Conservation (phyloP, 352 stramenopile species). For the Phytophthora citricola region DNA sequence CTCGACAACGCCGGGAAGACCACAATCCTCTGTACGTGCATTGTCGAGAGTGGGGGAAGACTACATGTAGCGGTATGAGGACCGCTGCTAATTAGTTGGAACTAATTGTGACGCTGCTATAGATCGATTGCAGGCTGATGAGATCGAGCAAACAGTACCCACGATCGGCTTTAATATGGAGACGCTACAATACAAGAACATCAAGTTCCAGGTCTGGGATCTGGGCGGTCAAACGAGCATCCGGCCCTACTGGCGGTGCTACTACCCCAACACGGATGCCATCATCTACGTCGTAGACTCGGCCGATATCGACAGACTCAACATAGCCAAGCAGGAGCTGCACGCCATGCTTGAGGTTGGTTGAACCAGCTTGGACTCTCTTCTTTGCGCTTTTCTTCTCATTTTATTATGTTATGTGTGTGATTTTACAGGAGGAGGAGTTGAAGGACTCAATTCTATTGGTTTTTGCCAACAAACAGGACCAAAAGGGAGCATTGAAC, state of each 20-base stretch:
- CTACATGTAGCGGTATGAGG: too few relatives aligned
- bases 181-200: conserved; percentile 93
- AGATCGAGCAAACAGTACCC: conserved; percentile 99
- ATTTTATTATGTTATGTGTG: conserved; percentile 3
- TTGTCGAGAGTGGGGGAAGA: not conserved
- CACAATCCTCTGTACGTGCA: conserved; percentile 97
- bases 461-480: conserved; percentile 99
- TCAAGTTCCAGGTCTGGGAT: conserved; percentile 99
- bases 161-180: conserved; percentile 99
- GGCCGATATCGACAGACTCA: conserved; percentile 96
- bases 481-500: conserved; percentile 95
- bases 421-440: conserved; percentile 94
- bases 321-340: conserved; percentile 98
- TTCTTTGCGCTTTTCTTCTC: conserved; percentile 4
- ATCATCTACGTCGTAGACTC: conserved; percentile 97
- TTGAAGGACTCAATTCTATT: conserved; percentile 98
- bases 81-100: not conserved
- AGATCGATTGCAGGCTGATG: conserved; percentile 89
- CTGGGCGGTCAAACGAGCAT: conserved; percentile 99
- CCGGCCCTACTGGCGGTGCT: conserved; percentile 99
- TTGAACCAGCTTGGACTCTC: not conserved
- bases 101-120: conserved; percentile 10
- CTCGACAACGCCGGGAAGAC: conserved; percentile 99
- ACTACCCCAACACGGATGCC: conserved; percentile 99
- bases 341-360: conserved; percentile 96